These are phyloP conservation scores for Gnomoniopsis smithogilvyi DNA, from an alignment of 2,329 filamentous ascomycete genomes.

Conservation along the genomic window DNA sequence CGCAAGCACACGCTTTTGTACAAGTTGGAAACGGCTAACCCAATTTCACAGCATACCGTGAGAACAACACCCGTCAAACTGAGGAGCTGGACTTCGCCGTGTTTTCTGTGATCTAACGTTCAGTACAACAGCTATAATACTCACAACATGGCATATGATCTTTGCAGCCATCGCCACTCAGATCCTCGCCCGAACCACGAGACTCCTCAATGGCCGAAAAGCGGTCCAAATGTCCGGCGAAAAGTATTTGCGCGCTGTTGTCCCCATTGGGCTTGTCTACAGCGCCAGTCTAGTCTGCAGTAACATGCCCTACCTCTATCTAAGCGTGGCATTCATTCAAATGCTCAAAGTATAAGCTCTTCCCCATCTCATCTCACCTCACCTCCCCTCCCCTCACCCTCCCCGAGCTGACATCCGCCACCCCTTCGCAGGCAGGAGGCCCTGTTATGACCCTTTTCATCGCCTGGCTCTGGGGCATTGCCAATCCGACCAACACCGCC, in stretches of 20 bases:
- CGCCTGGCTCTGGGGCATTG: constrained; percentile 57
- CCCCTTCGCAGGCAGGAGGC: constrained; percentile 49
- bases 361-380: neutral
- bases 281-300: constrained; percentile 90
- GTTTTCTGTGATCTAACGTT: constrained; percentile 22
- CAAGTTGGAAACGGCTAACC: neutral
- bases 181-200: constrained; percentile 82
- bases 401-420: neutral
- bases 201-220: constrained; percentile 84
- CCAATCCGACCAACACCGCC: constrained; percentile 41
- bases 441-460: constrained; percentile 65
- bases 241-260: constrained; percentile 85
- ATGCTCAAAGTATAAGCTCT: constrained; percentile 78
- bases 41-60: constrained; percentile 6
- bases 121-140: constrained; percentile 53
- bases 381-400: too few relatives aligned
- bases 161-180: constrained; percentile 94
- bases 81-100: neutral
- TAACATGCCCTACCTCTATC: constrained; percentile 89
- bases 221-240: constrained; percentile 92
- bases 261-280: constrained; percentile 92
- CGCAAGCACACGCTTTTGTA: neutral
- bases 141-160: constrained; percentile 91
- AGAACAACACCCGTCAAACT: neutral
- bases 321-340: constrained; percentile 94